Conservation (phyloP, 1,139 yeast species). For the Suhomyces anneliseae region DNA sequence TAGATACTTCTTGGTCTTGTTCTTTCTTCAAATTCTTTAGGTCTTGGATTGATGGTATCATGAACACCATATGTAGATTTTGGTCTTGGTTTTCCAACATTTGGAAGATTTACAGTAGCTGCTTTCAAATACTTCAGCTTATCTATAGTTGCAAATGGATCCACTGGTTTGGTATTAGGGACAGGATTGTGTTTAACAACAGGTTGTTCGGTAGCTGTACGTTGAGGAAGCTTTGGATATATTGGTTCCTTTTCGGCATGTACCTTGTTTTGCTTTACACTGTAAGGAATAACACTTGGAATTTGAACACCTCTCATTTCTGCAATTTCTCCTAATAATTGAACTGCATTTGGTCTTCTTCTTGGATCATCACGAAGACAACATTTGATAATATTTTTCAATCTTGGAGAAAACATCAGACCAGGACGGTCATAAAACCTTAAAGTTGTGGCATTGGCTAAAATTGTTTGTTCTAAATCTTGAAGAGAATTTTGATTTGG, state of each 20-base stretch:
- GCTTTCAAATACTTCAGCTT: slow-evolving; percentile 28
- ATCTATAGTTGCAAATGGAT: slow-evolving; percentile 43
- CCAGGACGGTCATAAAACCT: slow-evolving; percentile 40
- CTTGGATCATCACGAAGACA: slow-evolving; percentile 69
- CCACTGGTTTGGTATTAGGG: slow-evolving; percentile 17
- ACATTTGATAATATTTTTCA: slow-evolving; percentile 60
- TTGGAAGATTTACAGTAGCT: slow-evolving; percentile 10
- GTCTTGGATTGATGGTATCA: slow-evolving; percentile 3
- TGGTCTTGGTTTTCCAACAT: slow-evolving; percentile 17
- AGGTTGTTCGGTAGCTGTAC: slow-evolving; percentile 1
- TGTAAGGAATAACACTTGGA: slow-evolving; percentile 51
- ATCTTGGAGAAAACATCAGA: slow-evolving; percentile 38
- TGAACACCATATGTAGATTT: slow-evolving; percentile 18
- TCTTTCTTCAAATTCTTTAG: neutral
- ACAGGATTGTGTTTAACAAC: slow-evolving; percentile 2
- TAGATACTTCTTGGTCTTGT: slow-evolving; percentile 13
- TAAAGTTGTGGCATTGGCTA: slow-evolving; percentile 35
- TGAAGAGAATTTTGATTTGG: slow-evolving; percentile 41
- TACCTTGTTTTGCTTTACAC: slow-evolving; percentile 19
- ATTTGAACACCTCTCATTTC: slow-evolving; percentile 55
- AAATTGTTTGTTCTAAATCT: slow-evolving; percentile 42
- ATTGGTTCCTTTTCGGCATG: neutral
- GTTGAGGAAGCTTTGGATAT: slow-evolving; percentile 1
- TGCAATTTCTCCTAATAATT: slow-evolving; percentile 69
- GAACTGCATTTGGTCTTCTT: slow-evolving; percentile 70